Percentiles rank a stretch among this genome's conserved stretches.
Evolutionary conservation across 345 rosid genomes (phyloP).

Genomic region (Luvunga scandens): DNA sequence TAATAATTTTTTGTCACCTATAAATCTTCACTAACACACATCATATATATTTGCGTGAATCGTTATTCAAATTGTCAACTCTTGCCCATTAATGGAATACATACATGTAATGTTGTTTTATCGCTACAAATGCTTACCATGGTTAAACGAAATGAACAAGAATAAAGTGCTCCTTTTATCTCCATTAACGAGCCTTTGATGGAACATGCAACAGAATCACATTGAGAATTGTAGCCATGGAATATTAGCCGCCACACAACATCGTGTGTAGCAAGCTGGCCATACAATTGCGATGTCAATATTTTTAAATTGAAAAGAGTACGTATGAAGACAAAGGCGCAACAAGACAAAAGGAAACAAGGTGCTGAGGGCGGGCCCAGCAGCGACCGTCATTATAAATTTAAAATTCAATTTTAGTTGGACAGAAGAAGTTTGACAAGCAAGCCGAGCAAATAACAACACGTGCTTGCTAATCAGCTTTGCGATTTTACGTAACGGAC

Average conservation of each 20-base stretch:
- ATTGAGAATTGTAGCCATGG: not conserved
- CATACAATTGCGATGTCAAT: not conserved
- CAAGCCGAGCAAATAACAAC: not conserved
- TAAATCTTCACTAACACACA: not conserved
- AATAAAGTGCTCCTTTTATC: not conserved
- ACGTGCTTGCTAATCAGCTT: not conserved
- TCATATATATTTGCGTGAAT: not conserved
- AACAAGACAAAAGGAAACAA: constrained; percentile 1
- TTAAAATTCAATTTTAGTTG: not conserved
- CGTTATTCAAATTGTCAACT: no score
- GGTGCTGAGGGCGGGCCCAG: not conserved
- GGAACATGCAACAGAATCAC: not conserved
- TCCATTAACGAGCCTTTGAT: not conserved
- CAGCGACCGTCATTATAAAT: not conserved
- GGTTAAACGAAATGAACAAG: not conserved
- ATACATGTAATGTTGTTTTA: no score
- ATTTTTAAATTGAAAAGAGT: not conserved
- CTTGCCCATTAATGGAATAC: no score
- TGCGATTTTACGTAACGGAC: not conserved
- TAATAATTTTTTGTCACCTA: not conserved
- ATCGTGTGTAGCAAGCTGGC: not conserved
- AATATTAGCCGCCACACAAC: constrained; percentile 15
- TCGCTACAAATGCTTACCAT: no score
- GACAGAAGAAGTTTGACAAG: not conserved
- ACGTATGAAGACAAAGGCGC: not conserved